A percentile compares a stretch with the other conserved stretches of the same genome.
Evolutionary conservation across 129 eudicot species (phyloP).

Genomic region (Flaveria brownii): DNA sequence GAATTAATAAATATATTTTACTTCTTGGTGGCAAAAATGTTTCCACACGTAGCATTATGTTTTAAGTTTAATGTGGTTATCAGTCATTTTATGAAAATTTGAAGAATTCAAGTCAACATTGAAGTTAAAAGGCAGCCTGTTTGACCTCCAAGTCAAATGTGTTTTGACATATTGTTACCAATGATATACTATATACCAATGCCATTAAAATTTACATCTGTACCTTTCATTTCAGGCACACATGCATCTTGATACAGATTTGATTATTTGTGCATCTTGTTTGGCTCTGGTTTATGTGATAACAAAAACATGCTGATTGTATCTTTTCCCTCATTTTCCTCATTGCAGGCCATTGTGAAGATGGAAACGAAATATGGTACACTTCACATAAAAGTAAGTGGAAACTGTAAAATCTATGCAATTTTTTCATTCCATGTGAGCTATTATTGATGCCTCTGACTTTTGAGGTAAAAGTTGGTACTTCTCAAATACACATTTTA

Average conservation of each 20-base stretch:
- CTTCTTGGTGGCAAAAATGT: no score
- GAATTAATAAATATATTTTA: no score
- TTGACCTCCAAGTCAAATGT: constrained; percentile 1
- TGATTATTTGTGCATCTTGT: constrained; percentile 5
- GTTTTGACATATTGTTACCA: not conserved
- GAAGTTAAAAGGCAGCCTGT: constrained; percentile 1
- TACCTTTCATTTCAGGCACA: not conserved
- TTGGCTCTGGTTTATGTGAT: not conserved
- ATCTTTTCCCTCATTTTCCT: constrained; percentile 20
- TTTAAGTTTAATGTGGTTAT: not conserved
- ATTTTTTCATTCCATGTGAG: constrained; percentile 8
- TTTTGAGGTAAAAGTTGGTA: constrained; percentile 13
- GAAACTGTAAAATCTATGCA: constrained; percentile 10
- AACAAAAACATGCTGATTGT: not conserved
- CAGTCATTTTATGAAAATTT: not conserved
- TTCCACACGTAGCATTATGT: not conserved
- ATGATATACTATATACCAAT: not conserved
- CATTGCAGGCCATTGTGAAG: constrained; percentile 77
- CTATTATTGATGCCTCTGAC: not conserved
- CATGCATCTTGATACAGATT: constrained; percentile 9
- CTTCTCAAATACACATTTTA: not conserved
- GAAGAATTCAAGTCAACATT: constrained; percentile 3
- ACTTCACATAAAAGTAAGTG: constrained; percentile 76
- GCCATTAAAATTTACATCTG: constrained; percentile 6
- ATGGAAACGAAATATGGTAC: constrained; percentile 73